These are phyloP conservation scores for Elsinoe fawcettii DNA, from an alignment of 2,329 filamentous ascomycete genomes.

Conservation along the genomic window DNA sequence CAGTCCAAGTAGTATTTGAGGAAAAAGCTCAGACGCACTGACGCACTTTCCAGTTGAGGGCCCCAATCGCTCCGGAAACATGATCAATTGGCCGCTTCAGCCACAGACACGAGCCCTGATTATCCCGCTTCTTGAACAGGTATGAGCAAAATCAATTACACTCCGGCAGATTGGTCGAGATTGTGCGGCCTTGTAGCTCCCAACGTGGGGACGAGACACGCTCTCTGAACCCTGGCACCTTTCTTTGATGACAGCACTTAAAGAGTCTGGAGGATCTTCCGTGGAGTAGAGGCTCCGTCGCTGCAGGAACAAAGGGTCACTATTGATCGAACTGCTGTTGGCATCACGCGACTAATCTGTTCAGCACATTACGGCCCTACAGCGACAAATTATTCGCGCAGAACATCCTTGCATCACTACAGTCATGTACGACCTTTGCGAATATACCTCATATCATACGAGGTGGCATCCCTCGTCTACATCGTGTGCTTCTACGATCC, in stretches of 20 bases:
- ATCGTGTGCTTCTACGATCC: not conserved
- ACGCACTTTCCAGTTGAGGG: slow-evolving; percentile 13
- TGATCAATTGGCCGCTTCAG: not conserved
- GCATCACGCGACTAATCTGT: not conserved
- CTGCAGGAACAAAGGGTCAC: slow-evolving; percentile 8
- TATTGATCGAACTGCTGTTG: not conserved
- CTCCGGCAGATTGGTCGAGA: slow-evolving; percentile 11
- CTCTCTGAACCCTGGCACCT: not conserved
- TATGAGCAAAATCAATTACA: slow-evolving; percentile 11
- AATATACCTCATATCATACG: not conserved
- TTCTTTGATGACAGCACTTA: not conserved
- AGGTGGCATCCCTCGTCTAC: not conserved
- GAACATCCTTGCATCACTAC: not conserved
- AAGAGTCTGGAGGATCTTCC: not conserved
- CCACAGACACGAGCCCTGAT: slow-evolving; percentile 5
- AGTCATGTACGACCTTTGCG: not conserved
- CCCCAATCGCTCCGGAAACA: slow-evolving; percentile 14
- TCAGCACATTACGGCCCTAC: not conserved
- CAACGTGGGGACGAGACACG: not conserved
- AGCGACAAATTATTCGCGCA: not conserved
- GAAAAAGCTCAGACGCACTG: slow-evolving; percentile 14
- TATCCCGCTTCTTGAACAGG: not conserved
- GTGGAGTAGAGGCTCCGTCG: not conserved
- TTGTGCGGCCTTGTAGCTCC: not conserved
- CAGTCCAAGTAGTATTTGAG: slow-evolving; percentile 10